A percentile compares a stretch with the other conserved stretches of the same genome.
Conservation (phyloP, 169 alveolate species). For the Babesia bovis region DNA sequence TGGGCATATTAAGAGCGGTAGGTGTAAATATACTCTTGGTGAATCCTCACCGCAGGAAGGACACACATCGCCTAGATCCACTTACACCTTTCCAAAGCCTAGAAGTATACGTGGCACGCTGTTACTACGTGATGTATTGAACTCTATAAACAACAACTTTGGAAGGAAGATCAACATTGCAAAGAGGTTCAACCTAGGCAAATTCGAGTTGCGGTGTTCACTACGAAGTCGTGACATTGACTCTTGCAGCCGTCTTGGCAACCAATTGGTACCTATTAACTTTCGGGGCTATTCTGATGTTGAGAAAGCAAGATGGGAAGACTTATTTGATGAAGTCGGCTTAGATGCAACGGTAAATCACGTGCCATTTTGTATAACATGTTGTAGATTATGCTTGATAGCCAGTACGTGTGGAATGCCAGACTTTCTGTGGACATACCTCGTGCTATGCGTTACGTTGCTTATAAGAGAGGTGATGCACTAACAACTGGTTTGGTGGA, state of each 20-base stretch:
- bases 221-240: constrained; percentile 31
- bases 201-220: not conserved
- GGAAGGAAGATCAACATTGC: constrained; percentile 15
- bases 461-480: not conserved
- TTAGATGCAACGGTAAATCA: constrained; percentile 12
- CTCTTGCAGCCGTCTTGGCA: constrained; percentile 21
- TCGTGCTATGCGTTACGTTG: not conserved
- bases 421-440: constrained; percentile 44
- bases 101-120: too few species aligned
- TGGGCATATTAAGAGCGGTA: too few species aligned
- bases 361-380: not conserved
- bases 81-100: too few species aligned
- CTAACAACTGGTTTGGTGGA: constrained; percentile 1
- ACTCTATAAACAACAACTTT: constrained; percentile 22
- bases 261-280: constrained; percentile 23
- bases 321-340: constrained; percentile 17
- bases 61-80: too few species aligned
- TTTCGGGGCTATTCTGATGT: not conserved
- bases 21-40: too few species aligned
- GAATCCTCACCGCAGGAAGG: too few species aligned
- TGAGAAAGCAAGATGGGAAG: not conserved
- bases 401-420: not conserved
- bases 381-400: not conserved
- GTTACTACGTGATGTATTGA: not conserved
- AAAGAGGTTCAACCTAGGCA: constrained; percentile 7